These are phyloP conservation scores for Filobasidium uniguttulatum DNA, from an alignment of 1,284 basidiomycete genomes.

Conservation along the genomic window DNA sequence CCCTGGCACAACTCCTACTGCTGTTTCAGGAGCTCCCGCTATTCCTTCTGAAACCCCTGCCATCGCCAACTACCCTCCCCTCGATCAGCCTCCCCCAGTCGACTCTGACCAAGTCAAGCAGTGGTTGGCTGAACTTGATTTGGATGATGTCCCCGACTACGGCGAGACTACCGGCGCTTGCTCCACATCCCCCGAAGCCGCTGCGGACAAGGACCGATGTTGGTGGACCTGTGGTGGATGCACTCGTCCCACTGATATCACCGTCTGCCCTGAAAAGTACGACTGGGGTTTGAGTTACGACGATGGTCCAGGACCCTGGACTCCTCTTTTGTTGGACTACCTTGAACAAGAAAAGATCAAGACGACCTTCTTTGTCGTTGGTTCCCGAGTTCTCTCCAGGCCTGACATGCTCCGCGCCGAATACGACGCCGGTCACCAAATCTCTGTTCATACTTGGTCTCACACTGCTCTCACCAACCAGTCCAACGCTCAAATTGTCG, in stretches of 20 bases:
- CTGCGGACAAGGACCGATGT: slow-evolving; percentile 47
- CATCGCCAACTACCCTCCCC: slow-evolving; percentile 46
- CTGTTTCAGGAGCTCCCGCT: slow-evolving; percentile 33
- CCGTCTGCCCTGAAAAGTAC: slow-evolving; percentile 59
- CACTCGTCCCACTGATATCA: slow-evolving; percentile 58
- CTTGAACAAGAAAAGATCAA: slow-evolving; percentile 40
- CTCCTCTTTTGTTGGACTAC: slow-evolving; percentile 41
- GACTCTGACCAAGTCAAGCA: slow-evolving; percentile 51
- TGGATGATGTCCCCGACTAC: slow-evolving; percentile 24
- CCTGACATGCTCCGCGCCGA: slow-evolving; percentile 65
- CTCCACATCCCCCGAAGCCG: slow-evolving; percentile 47
- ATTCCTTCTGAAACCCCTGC: slow-evolving; percentile 27
- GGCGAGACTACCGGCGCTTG: slow-evolving; percentile 39
- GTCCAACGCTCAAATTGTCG: slow-evolving; percentile 75
- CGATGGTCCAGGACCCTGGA: slow-evolving; percentile 57
- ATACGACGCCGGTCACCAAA: slow-evolving; percentile 60
- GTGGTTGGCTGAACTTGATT: slow-evolving; percentile 52
- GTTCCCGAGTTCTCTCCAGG: slow-evolving; percentile 71
- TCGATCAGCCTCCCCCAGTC: slow-evolving; percentile 53
- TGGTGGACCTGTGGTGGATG: slow-evolving; percentile 81
- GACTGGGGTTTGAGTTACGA: slow-evolving; percentile 50
- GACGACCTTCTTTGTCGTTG: slow-evolving; percentile 85
- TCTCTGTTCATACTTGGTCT: slow-evolving; percentile 42
- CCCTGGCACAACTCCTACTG: slow-evolving; percentile 28
- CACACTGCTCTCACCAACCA: slow-evolving; percentile 55